Conservation (phyloP, 768 basidiomycete species). For the Tylopilus sp. region DNA sequence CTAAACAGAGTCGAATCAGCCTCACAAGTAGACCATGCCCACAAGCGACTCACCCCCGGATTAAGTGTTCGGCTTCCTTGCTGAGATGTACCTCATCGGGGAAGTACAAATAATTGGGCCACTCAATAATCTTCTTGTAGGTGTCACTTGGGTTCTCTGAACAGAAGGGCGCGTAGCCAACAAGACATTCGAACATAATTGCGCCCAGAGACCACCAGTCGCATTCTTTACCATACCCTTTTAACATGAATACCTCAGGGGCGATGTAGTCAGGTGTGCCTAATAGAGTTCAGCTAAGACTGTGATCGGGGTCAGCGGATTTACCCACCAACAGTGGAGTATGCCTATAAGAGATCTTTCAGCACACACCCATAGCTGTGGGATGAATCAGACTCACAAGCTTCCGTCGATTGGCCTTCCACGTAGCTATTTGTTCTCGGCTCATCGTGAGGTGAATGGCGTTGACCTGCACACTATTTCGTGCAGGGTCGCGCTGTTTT, state of each 20-base stretch:
- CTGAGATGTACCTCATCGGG: constrained; percentile 95
- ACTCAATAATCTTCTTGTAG: constrained; percentile 97
- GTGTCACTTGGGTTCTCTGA: constrained; percentile 96
- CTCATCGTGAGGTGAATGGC: constrained; percentile 97
- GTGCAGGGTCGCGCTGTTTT: constrained; percentile 57
- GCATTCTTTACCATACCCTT: constrained; percentile 97
- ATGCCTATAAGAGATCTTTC: constrained; percentile 57
- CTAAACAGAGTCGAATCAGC: constrained; percentile 36
- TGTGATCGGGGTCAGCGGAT: not conserved
- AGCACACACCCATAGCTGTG: not conserved
- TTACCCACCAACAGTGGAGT: constrained; percentile 71
- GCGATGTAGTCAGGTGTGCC: constrained; percentile 67
- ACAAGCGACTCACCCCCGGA: constrained; percentile 59
- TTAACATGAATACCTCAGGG: constrained; percentile 94
- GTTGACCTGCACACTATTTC: constrained; percentile 98
- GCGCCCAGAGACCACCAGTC: constrained; percentile 99
- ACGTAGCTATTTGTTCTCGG: constrained; percentile 94
- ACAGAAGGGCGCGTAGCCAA: constrained; percentile 98
- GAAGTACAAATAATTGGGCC: constrained; percentile 88
- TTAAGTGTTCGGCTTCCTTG: constrained; percentile 86
- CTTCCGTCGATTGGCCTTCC: constrained; percentile 98
- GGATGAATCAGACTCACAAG: constrained; percentile 48
- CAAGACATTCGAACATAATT: constrained; percentile 98
- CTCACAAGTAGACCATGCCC: not conserved
- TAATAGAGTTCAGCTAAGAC: constrained; percentile 9